Conservation (phyloP, 345 rosid species). For the Eucalyptus decipiens region DNA sequence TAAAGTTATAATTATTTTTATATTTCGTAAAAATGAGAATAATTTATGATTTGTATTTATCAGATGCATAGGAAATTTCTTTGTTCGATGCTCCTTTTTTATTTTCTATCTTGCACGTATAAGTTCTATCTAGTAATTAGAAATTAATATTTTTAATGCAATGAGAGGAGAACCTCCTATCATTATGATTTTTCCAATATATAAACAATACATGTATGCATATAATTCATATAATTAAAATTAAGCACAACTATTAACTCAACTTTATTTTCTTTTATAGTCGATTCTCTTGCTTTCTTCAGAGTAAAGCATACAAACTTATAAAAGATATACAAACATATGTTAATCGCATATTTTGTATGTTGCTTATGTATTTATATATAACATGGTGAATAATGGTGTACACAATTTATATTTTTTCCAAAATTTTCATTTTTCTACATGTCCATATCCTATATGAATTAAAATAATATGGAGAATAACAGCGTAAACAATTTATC, state of each 20-base stretch:
- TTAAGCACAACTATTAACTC: neutral
- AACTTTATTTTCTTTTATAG: neutral
- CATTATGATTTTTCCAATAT: neutral
- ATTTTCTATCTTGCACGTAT: neutral
- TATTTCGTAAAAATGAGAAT: neutral
- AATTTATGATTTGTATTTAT: neutral
- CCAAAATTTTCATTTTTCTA: too few species aligned
- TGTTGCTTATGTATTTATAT: too few species aligned
- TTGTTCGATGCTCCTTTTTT: neutral
- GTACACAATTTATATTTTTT: too few species aligned
- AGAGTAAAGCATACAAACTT: neutral
- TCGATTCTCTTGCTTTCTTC: neutral
- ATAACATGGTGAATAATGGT: too few species aligned
- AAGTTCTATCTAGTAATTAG: neutral
- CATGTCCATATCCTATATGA: too few species aligned
- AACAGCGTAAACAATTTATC: too few species aligned
- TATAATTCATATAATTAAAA: neutral
- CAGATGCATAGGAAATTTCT: neutral
- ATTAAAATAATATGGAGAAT: too few species aligned
- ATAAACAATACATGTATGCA: too few species aligned
- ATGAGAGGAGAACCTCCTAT: neutral
- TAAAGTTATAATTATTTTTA: neutral
- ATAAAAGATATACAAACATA: too few species aligned
- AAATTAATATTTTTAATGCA: neutral
- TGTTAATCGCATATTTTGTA: too few species aligned